Percentiles rank a stretch among this genome's conserved stretches.
phyloP scores from a whole-genome alignment of 495 filamentous ascomycete genomes.

The Trichocladium uniseriatum region DNA sequence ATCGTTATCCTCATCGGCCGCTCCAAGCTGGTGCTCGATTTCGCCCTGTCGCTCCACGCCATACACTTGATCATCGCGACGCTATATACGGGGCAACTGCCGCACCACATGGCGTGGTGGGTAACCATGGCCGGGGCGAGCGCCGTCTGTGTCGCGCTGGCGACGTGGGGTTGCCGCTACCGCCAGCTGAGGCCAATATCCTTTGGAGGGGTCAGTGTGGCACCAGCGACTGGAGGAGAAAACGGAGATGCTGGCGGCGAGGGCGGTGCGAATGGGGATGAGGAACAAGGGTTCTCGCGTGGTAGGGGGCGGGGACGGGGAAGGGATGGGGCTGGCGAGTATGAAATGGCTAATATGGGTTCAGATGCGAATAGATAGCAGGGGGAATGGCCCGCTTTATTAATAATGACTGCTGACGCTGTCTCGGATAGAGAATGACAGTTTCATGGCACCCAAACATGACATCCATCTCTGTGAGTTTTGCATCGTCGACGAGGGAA shows the following conservation, averaged over 20 bases:
- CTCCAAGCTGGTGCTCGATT: constrained; percentile 87
- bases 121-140: constrained; percentile 60
- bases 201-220: constrained; percentile 55
- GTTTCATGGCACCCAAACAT: too few relatives aligned
- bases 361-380: not conserved
- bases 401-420: too few relatives aligned
- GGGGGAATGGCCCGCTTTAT: too few relatives aligned
- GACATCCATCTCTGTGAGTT: too few relatives aligned
- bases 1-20: constrained; percentile 72
- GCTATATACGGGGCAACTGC: constrained; percentile 64
- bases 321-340: constrained; percentile 12
- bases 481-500: too few relatives aligned
- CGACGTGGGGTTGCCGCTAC: constrained; percentile 86
- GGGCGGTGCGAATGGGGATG: constrained; percentile 18
- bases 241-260: constrained; percentile 21
- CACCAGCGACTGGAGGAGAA: constrained; percentile 5
- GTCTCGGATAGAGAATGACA: too few relatives aligned
- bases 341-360: constrained; percentile 8
- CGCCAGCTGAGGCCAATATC: constrained; percentile 80
- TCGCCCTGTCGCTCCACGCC: constrained; percentile 80
- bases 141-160: constrained; percentile 58
- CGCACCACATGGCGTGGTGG: constrained; percentile 81
- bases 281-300: constrained; percentile 11
- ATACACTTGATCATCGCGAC: constrained; percentile 72
- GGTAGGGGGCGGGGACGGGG: constrained; percentile 6